phyloP scores from a whole-genome alignment of 169 alveolate genomes.

The Theileria annulata region DNA sequence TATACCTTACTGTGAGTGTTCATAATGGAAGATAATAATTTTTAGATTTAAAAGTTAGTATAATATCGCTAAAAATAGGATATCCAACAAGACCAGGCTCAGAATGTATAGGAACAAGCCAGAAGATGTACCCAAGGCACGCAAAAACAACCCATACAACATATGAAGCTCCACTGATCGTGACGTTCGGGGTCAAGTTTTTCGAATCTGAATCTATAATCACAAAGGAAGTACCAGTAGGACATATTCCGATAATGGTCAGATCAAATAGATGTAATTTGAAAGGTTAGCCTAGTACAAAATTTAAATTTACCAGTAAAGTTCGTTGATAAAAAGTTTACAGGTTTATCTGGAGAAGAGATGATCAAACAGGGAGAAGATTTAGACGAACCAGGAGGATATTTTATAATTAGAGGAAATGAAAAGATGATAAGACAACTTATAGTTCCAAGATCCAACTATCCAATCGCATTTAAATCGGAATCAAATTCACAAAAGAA shows the following conservation, averaged over 20 bases:
- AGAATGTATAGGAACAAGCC: conserved; percentile 74
- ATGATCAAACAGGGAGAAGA: conserved; percentile 95
- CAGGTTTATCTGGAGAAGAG: conserved; percentile 86
- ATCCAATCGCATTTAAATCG: conserved; percentile 70
- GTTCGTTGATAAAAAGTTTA: no score
- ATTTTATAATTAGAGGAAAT: conserved; percentile 96
- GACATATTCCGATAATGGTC: conserved; percentile 97
- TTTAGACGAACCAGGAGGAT: conserved; percentile 97
- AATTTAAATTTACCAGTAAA: no score
- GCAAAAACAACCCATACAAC: conserved; percentile 89
- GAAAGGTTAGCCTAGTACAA: conserved; percentile 61
- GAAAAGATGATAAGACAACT: conserved; percentile 96
- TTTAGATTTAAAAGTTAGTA: conserved; percentile 52
- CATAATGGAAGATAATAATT: not conserved
- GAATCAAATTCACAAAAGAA: conserved; percentile 60
- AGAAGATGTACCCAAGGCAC: conserved; percentile 83
- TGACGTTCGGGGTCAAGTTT: conserved; percentile 79
- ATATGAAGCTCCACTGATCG: conserved; percentile 90
- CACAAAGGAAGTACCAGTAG: conserved; percentile 83
- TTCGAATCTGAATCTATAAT: conserved; percentile 73
- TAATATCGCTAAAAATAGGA: conserved; percentile 54
- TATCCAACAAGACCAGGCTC: conserved; percentile 69
- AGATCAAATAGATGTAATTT: conserved; percentile 92
- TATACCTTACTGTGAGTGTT: conserved; percentile 54
- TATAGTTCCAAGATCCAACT: conserved; percentile 77